Evolutionary conservation across 140 eudicot genomes (phyloP).

Genomic region (Anethum foeniculum): DNA sequence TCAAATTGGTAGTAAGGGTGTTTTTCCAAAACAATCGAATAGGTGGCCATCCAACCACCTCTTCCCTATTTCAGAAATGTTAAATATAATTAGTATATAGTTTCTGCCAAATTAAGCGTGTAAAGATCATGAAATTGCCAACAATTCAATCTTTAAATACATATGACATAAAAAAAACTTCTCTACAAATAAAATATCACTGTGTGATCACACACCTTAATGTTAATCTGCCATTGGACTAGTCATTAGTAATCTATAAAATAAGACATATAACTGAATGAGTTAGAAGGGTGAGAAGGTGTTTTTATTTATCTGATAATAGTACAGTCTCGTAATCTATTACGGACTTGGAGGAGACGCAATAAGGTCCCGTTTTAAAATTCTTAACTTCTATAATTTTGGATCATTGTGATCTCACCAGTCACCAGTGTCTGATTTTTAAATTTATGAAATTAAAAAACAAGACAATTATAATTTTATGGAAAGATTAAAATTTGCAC

Average conservation of each 20-base stretch:
- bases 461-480: too few species aligned
- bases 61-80: background rate
- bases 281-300: background rate
- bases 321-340: background rate
- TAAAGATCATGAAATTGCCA: background rate
- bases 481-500: too few species aligned
- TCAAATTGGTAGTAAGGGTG: background rate
- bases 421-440: background rate
- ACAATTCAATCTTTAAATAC: background rate
- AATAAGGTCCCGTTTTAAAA: background rate
- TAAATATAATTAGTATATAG: background rate
- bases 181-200: background rate
- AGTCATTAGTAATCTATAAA: background rate
- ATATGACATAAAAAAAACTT: background rate
- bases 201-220: too few species aligned
- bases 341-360: background rate
- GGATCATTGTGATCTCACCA: background rate
- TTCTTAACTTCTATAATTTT: background rate
- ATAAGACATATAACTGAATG: background rate
- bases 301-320: background rate
- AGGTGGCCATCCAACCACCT: constrained; percentile 11
- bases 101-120: background rate
- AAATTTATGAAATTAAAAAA: too few species aligned
- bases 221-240: background rate
- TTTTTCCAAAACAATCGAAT: constrained; percentile 3